phyloP scores from a whole-genome alignment of 1,284 basidiomycete genomes.

The Ustilago crameri region DNA sequence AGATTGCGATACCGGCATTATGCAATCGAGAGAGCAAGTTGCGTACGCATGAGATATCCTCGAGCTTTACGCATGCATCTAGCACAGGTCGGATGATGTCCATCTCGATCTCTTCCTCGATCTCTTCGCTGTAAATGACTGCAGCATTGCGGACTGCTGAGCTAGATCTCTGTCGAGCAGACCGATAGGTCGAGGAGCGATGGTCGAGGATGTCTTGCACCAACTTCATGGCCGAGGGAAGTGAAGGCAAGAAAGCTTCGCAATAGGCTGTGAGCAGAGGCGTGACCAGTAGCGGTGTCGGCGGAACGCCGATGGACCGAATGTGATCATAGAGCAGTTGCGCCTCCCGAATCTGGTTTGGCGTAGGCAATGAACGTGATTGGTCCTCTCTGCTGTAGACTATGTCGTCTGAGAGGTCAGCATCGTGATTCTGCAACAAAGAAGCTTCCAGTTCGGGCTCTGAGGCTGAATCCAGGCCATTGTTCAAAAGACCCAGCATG shows the following conservation, averaged over 20 bases:
- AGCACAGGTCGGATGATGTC: constrained; percentile 38
- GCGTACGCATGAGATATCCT: constrained; percentile 32
- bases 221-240: constrained; percentile 45
- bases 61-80: constrained; percentile 43
- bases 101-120: constrained; percentile 7
- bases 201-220: constrained; percentile 38
- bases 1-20: constrained; percentile 16
- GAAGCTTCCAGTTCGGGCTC: background rate
- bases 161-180: background rate
- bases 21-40: constrained; percentile 30
- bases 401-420: background rate
- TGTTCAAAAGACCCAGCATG: constrained; percentile 21
- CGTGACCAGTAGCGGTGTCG: constrained; percentile 43
- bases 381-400: background rate
- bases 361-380: constrained; percentile 13
- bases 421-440: background rate
- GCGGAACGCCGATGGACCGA: constrained; percentile 13
- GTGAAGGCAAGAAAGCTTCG: constrained; percentile 50
- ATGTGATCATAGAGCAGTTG: constrained; percentile 51
- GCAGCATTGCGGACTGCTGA: background rate
- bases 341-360: constrained; percentile 49
- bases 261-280: constrained; percentile 56
- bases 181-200: background rate
- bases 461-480: background rate
- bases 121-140: background rate